These are phyloP conservation scores for Xanthoconium purpureum DNA, from an alignment of 768 basidiomycete genomes.

Conservation along the genomic window DNA sequence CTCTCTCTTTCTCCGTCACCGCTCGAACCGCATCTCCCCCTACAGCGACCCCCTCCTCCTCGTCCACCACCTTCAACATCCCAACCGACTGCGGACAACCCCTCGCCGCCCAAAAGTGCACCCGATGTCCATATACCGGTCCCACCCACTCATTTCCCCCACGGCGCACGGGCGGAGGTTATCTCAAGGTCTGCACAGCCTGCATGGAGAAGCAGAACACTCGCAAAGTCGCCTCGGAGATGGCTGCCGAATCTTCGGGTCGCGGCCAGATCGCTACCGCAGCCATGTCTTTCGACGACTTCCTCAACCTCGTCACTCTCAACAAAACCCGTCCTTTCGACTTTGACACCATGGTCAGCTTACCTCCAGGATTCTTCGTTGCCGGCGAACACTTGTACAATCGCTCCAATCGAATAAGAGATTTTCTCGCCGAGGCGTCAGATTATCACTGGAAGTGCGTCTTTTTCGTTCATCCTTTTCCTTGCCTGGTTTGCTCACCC, in stretches of 20 bases:
- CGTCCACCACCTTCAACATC: conserved; percentile 21
- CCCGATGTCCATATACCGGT: conserved; percentile 31
- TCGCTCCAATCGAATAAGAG: conserved; percentile 35
- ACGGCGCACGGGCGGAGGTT: conserved; percentile 29
- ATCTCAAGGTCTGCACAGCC: conserved; percentile 32
- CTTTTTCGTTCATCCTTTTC: neutral
- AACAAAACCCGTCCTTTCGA: conserved; percentile 33
- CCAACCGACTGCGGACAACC: conserved; percentile 11
- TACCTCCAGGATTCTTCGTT: conserved; percentile 30
- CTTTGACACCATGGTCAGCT: conserved; percentile 36
- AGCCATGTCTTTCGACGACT: conserved; percentile 34
- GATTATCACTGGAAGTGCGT: conserved; percentile 37
- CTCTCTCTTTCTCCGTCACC: neutral
- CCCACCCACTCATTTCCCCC: conserved; percentile 28
- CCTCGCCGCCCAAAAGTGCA: conserved; percentile 29
- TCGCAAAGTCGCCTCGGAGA: conserved; percentile 31
- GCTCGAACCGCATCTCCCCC: neutral
- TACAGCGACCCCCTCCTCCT: conserved; percentile 22
- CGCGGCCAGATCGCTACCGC: conserved; percentile 36
- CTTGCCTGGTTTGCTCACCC: neutral
- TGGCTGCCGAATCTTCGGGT: conserved; percentile 26
- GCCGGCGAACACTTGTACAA: conserved; percentile 35
- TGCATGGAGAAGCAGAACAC: conserved; percentile 36
- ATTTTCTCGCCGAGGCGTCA: conserved; percentile 33
- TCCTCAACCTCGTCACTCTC: conserved; percentile 31